Base-by-base conservation (phyloP, 75 land plant species). In the Sequoia sempervirens region DNA sequence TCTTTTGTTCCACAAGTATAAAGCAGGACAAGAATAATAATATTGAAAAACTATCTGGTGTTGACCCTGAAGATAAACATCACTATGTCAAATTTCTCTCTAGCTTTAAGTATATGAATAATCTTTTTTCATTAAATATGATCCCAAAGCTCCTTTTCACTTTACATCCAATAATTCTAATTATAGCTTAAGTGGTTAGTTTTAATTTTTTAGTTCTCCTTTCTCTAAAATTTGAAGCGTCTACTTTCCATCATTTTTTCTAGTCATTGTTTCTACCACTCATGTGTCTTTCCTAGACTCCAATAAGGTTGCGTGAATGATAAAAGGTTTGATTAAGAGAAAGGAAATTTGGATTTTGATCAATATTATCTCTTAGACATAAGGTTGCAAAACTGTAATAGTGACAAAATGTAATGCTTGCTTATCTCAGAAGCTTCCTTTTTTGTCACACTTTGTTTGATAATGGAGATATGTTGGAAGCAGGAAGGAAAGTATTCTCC, bases 81-180 rank as follows among this genome's bases (percentile, higher is more conserved):
- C 99, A 97, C 78, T 96, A 96, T 89, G 98, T 97, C 82, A 94
- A 94, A 74, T 97, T 96, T 86, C 76, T 96, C 12, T 93, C 98
- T 79, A 94, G 90, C 85, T 97, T 97, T 90, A 97, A 97, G 82
- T 97, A 96, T 82, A 91, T 96, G 79, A 96, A 96, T 34, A 0
- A 34, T 34, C 36, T 34, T 34, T 34, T 0, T 34, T 34, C 0
- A 0, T 0, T 34, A 34, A n/a, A n/a, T 34, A 75, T 1, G 10
- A 40, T 40, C 20, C 26, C 78, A 75, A 12, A 12, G 78, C 23
- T 23, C 38, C 45, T 75, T 32, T 17, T 37, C 9, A 38, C 6
- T 75, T 15, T 7, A 20, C 2, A 37, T 23, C 45, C 78, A 75
- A 75, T 36, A 20, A 20, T 75, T 75, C 45, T 75, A 18, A 41